Base-by-base conservation (phyloP, 331 rosid species). In the Malus hybrid region DNA sequence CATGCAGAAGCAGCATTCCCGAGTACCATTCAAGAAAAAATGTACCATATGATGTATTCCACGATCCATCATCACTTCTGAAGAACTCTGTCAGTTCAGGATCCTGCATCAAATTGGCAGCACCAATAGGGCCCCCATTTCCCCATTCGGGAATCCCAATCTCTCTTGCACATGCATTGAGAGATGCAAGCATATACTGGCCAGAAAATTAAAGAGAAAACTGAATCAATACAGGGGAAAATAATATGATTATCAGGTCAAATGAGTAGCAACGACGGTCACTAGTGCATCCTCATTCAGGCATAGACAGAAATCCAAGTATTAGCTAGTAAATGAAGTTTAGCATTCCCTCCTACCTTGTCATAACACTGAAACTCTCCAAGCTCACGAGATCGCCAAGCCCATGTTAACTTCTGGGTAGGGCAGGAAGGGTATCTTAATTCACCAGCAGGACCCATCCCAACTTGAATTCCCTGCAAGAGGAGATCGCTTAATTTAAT, bases 361-460 rank as follows among this genome's bases (percentile, higher is more conserved):
- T 93, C 98, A 79, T 86, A 89, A 82, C 98, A 93, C 74, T 93
- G 98, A 87, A 91, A 93, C 75, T 93, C 97, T 73, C 96, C 97
- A 58, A 88, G 84, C 79, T 84, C 98, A 55, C 63, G 80, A 24
- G 82, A 66, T 57, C 81, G 81, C 91, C 78, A 78, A 75, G 85
- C 77, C 88, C 82, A 61, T 78, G 78, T 65, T n/a, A 84, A 82
- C 79, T 85, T 86, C 66, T 69, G 91, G 48, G 70, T 53, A 80
- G 89, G 84, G 75, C 83, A 56, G 42, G 92, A 85, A 78, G 98
- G 98, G 83, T 91, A 93, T 84, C 97, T 87, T 64, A 93, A 77
- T 78, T 93, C 98, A 84, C 98, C 94, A 62, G 79, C 91, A 64
- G 97, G 98, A 79, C 98, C 98, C 97, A 93, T 85, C 78, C 97